Conservation (phyloP, 495 filamentous ascomycete genomes). For the Xylaria telfairii region DNA sequence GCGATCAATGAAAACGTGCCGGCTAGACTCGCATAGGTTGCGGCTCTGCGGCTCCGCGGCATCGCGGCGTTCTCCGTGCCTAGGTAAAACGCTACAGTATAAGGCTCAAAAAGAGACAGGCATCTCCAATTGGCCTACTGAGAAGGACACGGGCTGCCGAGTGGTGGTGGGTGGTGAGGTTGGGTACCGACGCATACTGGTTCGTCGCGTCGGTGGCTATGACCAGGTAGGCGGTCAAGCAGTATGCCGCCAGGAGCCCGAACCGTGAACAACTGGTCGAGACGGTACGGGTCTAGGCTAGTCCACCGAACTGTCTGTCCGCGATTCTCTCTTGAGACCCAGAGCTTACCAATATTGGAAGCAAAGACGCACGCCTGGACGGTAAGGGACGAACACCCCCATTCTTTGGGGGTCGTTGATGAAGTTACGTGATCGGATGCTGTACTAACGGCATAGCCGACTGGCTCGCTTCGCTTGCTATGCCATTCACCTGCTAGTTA, state of each 20-base stretch:
- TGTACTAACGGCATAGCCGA: not conserved
- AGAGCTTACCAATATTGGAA: not conserved
- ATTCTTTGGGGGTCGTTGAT: not conserved
- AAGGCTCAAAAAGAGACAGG: not conserved
- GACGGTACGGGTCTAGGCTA: not conserved
- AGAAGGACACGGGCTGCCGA: too few relatives aligned
- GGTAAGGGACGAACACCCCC: not conserved
- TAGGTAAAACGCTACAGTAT: too few relatives aligned
- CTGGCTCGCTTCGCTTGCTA: not conserved
- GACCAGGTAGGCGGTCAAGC: too few relatives aligned
- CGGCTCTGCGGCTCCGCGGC: too few relatives aligned
- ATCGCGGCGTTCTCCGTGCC: not conserved
- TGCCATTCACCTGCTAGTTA: constrained; percentile 2
- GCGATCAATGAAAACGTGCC: not conserved
- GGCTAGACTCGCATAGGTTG: not conserved
- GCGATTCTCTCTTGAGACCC: not conserved
- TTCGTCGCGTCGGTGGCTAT: not conserved
- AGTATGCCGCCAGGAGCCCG: not conserved
- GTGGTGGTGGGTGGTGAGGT: not conserved
- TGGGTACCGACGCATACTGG: constrained; percentile 3
- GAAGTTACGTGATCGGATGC: not conserved
- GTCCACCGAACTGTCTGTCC: not conserved
- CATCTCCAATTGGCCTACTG: not conserved
- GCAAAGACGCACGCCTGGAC: not conserved
- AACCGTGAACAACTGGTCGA: not conserved